Base-by-base conservation (phyloP, 1,139 yeast species). In the Meyerozyma guilliermondii region DNA sequence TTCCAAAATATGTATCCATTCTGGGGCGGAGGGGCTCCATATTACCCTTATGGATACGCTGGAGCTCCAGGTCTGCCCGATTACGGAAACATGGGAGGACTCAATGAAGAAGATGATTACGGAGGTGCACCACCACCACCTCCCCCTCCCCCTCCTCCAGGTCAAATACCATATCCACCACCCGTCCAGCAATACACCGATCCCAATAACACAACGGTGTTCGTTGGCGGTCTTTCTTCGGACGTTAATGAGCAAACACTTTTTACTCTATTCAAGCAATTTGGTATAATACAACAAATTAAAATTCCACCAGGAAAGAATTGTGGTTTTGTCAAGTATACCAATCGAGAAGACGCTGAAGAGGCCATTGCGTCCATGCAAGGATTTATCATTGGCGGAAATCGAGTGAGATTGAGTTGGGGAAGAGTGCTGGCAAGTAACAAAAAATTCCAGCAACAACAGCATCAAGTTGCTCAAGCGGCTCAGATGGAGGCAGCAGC, bases 251-350 rank as follows among this genome's bases (percentile, higher is more conserved):
- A 88, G 56, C 84, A 81, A 41, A 87, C 89, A 33, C 66, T 91
- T 40, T 76, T 82, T 50, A 71, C 86, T 4, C 72, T 84, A 41
- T 89, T 89, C 65, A 81, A 81, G 54, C 87, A 94, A 11, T 91
- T 87, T 68, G 98, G 98, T 24, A 76, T 77, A 42, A 86, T 91
- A 49, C 78, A 83, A 43, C 88, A 86, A 55, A 92, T 89, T 41
- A 87, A 88, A 59, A 87, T 89, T 40, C 96, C 96, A 8, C 82
- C 84, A 5, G 96, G 96, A 13, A 89, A 89, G 59, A 94, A 94
- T 44, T 89, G 97, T 65, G 98, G 96, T 1, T 91, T 89, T 66
- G 91, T 89, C 44, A 94, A 87, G 61, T 89, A 82, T 59, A 76
- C 81, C 24, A 77, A 80, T 35, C 74, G 95, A 45, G 83, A 81